These are phyloP conservation scores for Raphanus sativus DNA, from an alignment of 345 rosid genomes.

Conservation along the genomic window DNA sequence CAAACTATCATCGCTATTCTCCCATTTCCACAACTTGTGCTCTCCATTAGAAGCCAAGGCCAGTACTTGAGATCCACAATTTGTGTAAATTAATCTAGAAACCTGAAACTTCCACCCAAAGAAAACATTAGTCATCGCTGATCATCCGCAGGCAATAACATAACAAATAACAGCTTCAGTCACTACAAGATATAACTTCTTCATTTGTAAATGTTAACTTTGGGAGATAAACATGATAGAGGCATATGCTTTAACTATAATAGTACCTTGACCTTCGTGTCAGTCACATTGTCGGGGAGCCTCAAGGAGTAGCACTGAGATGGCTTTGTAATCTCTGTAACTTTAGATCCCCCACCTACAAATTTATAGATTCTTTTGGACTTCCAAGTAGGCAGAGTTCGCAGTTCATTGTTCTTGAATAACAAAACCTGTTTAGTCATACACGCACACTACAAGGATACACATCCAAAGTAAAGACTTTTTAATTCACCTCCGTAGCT, in stretches of 20 bases:
- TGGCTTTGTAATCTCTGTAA: conserved; percentile 71
- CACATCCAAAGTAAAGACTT: conserved; percentile 6
- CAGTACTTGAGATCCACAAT: conserved; percentile 69
- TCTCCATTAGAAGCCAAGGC: conserved; percentile 85
- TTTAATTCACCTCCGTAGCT: conserved; percentile 56
- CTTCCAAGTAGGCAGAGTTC: conserved; percentile 55
- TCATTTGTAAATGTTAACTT: neutral
- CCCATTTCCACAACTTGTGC: conserved; percentile 93
- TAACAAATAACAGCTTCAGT: neutral
- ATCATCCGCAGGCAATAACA: neutral
- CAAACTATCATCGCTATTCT: conserved; percentile 50
- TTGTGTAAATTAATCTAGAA: conserved; percentile 70
- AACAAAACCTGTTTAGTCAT: conserved; percentile 15
- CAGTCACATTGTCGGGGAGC: conserved; percentile 50
- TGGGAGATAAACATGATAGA: neutral
- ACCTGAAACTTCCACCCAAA: conserved; percentile 45
- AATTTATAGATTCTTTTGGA: conserved; percentile 59
- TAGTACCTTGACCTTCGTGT: neutral
- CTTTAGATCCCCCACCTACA: conserved; percentile 53
- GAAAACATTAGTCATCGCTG: neutral
- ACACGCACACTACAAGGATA: neutral
- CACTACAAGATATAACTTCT: neutral
- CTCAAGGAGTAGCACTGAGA: conserved; percentile 70
- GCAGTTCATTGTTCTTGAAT: conserved; percentile 51
- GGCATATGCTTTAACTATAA: neutral